Conservation (phyloP, 2,329 filamentous ascomycete genomes). For the Penicillium rolfsii region DNA sequence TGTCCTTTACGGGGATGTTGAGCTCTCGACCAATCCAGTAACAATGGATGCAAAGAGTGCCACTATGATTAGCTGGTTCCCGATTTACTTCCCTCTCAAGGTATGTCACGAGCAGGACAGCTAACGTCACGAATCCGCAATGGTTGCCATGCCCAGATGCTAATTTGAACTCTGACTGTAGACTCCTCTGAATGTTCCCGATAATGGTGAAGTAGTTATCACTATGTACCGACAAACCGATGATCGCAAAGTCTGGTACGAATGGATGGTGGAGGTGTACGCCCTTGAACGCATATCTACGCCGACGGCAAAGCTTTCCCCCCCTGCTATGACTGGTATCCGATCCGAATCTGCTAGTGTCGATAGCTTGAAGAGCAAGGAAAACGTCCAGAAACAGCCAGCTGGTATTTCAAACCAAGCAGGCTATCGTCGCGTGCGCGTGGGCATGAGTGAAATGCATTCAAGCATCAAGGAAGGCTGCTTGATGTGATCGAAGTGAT, state of each 20-base stretch:
- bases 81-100: constrained; percentile 96
- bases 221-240: constrained; percentile 97
- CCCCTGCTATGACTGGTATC: constrained; percentile 38
- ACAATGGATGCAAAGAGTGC: constrained; percentile 90
- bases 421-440: constrained; percentile 37
- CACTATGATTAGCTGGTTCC: constrained; percentile 99
- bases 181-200: constrained; percentile 84
- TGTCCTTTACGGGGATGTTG: constrained; percentile 82
- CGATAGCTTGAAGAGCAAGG: constrained; percentile 29
- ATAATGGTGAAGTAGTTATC: constrained; percentile 80
- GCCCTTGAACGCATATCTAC: constrained; percentile 39
- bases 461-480: constrained; percentile 55
- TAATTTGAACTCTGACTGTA: constrained; percentile 42
- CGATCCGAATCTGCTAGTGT: constrained; percentile 31
- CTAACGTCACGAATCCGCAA: neutral
- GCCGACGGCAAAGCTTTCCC: constrained; percentile 19
- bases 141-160: neutral
- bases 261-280: constrained; percentile 92
- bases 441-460: constrained; percentile 53
- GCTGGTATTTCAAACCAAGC: constrained; percentile 19
- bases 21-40: constrained; percentile 90
- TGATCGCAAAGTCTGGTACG: constrained; percentile 96
- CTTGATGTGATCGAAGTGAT: constrained; percentile 45
- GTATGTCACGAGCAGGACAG: constrained; percentile 53
- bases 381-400: constrained; percentile 16